Evolutionary conservation across 768 basidiomycete species (phyloP), one percentile per base, ranked within the genome.

Genomic region (Paxillus rubicundulus): DNA sequence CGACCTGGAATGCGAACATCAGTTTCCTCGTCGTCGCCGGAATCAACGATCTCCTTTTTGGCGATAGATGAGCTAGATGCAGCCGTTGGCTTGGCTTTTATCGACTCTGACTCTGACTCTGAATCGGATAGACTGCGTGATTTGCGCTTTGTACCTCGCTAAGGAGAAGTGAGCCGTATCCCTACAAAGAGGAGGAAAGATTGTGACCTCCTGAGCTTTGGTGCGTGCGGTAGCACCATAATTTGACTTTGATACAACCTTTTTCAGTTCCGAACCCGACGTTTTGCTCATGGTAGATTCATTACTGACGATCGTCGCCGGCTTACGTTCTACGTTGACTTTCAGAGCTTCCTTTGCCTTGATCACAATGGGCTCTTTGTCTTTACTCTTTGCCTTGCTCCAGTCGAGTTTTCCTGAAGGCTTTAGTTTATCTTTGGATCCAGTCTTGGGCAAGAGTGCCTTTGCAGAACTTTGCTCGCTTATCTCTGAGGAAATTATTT

Each of bases 331-430:
- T 8, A 16, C 28, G 47, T 67, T 65, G 17, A 36, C 45, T 28
- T 67, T 63, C 41, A 48, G 52, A 32, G 57, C 59, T 34, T 57
- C 61, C 40, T 20, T 59, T 9, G 30, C 8, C 48, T 50, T 53
- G 28, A 50, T 51, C 21, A 20, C 16, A n/a, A 48, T 45, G 1
- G 51, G 45, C 20, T 43, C 62, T 36, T 63, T 65, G 9, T 70
- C 71, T 59, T 81, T 82, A 9, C 70, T 57, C 62, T 80, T 80
- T 24, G 79, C 78, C 56, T 79, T 84, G 65, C 81, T 80, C 75
- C 82, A 87, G 57, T 85, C 80, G 6, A 86, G 72, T 60, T 80
- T 82, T 5, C 82, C 84, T 2, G 75, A 64, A 27, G 64, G 53
- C 45, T 69, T 73, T 0, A 69, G 57, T 45, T 61, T 73, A 61